Base-by-base conservation (phyloP, 2,329 filamentous ascomycete genomes). In the Chaetomium olivaceum region DNA sequence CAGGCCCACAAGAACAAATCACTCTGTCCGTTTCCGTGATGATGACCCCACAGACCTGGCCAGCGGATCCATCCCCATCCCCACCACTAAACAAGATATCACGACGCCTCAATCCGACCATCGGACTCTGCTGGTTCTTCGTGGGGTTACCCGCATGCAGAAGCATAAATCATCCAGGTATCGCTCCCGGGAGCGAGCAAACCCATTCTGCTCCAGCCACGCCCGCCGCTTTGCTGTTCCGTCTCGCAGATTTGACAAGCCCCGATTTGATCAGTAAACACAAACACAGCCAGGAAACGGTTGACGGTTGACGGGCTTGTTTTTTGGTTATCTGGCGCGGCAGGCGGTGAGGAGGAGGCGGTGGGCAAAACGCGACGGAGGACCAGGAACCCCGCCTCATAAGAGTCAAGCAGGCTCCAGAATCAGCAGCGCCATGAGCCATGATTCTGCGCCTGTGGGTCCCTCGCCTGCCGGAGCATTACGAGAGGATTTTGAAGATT, bases 381-480 rank as follows among this genome's bases (percentile, higher is more conserved):
- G 19, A 33, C 39, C 2, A 31, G 46, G 25, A 14, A 31, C 48
- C 62, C 51, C 62, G 11, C 62, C 36, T 29, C 33, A 16, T 9
- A 57, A 65, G 63, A 65, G 63, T 61, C 58, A 65, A 61, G 58
- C 29, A 29, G 19, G n/a, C 31, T n/a, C 39, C 43, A 52, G 51
- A 27, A 56, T 23, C 21, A 27, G 51, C 39, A 33, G 52, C 27
- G 43, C 33, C 63, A 65, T 65, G 63, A 65, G 46, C 43, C 63
- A 58, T 62, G 62, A 27, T 23, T 46, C n/a, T 29, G 16, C 19
- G 19, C 21, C 16, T 33, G 63, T 59, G 62, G 62, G 61, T 55
- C 62, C 62, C 62, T 52, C 55, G 43, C 7, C 21, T 4, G n/a
- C 29, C 55, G 55, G 48, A 58, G 56, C 46, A 51, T 52, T 55